Evolutionary conservation across 192 early-diverging fungal genomes (phyloP).

Genomic region (Geranomyces michiganensis): DNA sequence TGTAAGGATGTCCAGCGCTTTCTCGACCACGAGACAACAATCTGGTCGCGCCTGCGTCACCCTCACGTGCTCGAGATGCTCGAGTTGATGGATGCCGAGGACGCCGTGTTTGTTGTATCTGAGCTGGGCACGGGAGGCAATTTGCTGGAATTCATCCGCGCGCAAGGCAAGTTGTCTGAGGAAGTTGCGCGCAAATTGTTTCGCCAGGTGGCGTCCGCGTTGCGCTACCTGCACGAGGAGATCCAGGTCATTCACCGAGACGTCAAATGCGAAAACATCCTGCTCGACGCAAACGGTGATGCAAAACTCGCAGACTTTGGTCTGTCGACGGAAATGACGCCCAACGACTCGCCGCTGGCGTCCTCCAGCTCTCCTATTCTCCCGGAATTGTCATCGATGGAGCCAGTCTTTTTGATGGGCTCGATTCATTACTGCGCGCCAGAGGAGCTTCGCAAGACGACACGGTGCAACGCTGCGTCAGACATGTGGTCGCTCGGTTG

Average conservation of each 20-base stretch:
- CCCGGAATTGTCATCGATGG: slow-evolving; percentile 29
- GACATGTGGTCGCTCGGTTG: slow-evolving; percentile 84
- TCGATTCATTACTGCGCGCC: slow-evolving; percentile 38
- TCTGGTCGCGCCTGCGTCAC: slow-evolving; percentile 72
- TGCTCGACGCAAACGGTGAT: slow-evolving; percentile 50
- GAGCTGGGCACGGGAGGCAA: slow-evolving; percentile 69
- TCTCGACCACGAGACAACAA: slow-evolving; percentile 67
- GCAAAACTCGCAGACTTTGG: slow-evolving; percentile 90
- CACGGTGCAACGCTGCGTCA: slow-evolving; percentile 50
- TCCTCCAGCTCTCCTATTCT: not conserved
- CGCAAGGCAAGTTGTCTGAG: slow-evolving; percentile 52
- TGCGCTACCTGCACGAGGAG: slow-evolving; percentile 78
- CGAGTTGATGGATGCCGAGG: slow-evolving; percentile 69
- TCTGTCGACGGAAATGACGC: slow-evolving; percentile 54
- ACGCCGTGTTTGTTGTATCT: slow-evolving; percentile 71
- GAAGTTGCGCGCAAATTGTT: slow-evolving; percentile 62
- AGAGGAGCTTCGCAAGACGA: slow-evolving; percentile 59
- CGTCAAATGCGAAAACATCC: slow-evolving; percentile 91
- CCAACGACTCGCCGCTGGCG: not conserved
- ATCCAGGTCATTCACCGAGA: slow-evolving; percentile 82
- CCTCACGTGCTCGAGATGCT: slow-evolving; percentile 66
- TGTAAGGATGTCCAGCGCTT: slow-evolving; percentile 41
- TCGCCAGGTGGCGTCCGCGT: slow-evolving; percentile 69
- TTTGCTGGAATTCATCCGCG: slow-evolving; percentile 61
- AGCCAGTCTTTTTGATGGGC: slow-evolving; percentile 22